These are phyloP conservation scores for Protostelium mycophagum DNA, from an alignment of 78 protist species.

Conservation along the genomic window DNA sequence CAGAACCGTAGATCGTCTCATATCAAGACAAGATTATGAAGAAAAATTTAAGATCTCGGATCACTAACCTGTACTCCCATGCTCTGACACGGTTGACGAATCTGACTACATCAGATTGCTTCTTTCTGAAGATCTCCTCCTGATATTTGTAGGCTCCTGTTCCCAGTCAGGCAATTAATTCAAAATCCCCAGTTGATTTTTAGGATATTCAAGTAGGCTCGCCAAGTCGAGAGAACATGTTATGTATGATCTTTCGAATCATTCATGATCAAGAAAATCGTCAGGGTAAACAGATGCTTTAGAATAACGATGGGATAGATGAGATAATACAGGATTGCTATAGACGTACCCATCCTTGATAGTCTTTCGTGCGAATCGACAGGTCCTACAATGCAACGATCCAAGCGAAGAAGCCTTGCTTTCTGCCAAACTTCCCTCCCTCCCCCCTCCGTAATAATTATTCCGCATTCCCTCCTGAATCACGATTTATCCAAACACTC, in stretches of 20 bases:
- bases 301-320: not conserved
- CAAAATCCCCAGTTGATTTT: not conserved
- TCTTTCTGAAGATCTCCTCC: constrained; percentile 94
- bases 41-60: not conserved
- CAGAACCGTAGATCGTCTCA: too few species aligned
- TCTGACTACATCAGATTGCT: constrained; percentile 97
- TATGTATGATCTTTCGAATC: not conserved
- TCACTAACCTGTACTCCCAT: constrained; percentile 94
- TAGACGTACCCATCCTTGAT: not conserved
- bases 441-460: not conserved
- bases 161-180: not conserved
- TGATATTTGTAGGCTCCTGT: constrained; percentile 96
- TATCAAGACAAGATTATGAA: not conserved
- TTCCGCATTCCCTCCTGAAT: too few species aligned
- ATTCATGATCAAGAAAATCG: not conserved
- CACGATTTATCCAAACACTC: too few species aligned
- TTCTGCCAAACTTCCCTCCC: not conserved
- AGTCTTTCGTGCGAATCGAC: not conserved
- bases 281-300: not conserved
- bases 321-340: not conserved
- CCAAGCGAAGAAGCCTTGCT: not conserved
- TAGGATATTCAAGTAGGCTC: not conserved
- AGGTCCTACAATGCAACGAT: not conserved
- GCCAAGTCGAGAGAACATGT: too few species aligned
- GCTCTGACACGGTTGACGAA: constrained; percentile 96